These are phyloP conservation scores for Friedmanniomyces simplex DNA, from an alignment of 495 filamentous ascomycete genomes.

Conservation along the genomic window DNA sequence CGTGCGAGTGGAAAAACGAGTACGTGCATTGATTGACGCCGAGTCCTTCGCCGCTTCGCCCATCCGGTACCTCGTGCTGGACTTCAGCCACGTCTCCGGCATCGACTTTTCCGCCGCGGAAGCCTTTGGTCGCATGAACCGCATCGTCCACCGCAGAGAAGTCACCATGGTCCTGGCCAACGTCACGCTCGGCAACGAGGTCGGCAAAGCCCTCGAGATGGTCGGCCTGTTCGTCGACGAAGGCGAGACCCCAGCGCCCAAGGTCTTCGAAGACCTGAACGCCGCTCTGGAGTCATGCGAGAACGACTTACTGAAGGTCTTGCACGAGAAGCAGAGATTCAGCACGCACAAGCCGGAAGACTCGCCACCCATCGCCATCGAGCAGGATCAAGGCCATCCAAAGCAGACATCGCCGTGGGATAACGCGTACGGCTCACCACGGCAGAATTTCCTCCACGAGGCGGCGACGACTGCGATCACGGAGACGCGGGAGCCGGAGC, in stretches of 20 bases:
- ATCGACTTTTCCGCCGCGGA: conserved; percentile 94
- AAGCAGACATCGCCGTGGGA: conserved; percentile 33
- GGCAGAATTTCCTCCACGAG: conserved; percentile 62
- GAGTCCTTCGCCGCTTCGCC: conserved; percentile 64
- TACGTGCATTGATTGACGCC: conserved; percentile 69
- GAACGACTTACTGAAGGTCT: conserved; percentile 67
- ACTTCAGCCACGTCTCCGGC: conserved; percentile 79
- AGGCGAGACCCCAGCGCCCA: conserved; percentile 35
- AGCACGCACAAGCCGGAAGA: conserved; percentile 1
- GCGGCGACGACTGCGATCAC: conserved; percentile 47
- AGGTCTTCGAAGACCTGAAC: conserved; percentile 82
- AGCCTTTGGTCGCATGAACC: conserved; percentile 82
- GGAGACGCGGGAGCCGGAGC: conserved; percentile 35
- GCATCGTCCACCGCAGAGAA: conserved; percentile 59
- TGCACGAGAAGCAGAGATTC: conserved; percentile 56
- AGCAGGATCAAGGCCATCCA: background rate
- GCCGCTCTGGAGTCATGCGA: conserved; percentile 87
- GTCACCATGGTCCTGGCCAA: conserved; percentile 76
- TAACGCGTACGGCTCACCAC: conserved; percentile 60
- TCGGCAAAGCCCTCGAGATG: conserved; percentile 66
- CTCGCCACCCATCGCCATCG: conserved; percentile 11
- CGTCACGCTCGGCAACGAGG: conserved; percentile 56
- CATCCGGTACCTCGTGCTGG: conserved; percentile 83
- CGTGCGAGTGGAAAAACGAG: conserved; percentile 79
- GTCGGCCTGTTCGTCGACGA: conserved; percentile 67